Conservation (phyloP, 2,329 filamentous ascomycete species). For the Juglanconis oblonga region DNA sequence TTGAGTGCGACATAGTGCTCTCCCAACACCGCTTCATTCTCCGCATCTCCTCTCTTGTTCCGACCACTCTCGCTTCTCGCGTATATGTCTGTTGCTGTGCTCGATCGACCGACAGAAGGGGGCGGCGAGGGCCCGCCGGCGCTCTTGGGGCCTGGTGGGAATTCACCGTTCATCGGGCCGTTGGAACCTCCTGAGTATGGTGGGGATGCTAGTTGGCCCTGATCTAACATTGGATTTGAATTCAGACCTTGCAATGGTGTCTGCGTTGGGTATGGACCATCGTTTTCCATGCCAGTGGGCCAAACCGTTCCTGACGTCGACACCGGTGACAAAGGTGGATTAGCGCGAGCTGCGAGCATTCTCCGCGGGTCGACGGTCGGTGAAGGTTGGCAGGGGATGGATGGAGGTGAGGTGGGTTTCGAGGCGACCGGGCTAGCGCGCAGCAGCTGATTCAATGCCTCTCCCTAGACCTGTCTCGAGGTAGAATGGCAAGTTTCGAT, state of each 20-base stretch:
- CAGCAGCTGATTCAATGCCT: neutral
- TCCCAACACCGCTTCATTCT: slow-evolving; percentile 60
- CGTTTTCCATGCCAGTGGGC: slow-evolving; percentile 63
- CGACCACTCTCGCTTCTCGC: slow-evolving; percentile 64
- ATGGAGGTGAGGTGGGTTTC: slow-evolving; percentile 11
- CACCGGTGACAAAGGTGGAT: slow-evolving; percentile 77
- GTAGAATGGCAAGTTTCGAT: neutral
- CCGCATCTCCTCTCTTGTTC: slow-evolving; percentile 54
- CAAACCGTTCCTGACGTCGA: slow-evolving; percentile 83
- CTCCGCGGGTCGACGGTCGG: slow-evolving; percentile 3
- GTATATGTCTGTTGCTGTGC: slow-evolving; percentile 72
- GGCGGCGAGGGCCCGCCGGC: slow-evolving; percentile 75
- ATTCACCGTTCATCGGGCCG: slow-evolving; percentile 59
- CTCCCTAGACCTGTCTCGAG: neutral
- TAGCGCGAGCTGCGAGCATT: slow-evolving; percentile 30
- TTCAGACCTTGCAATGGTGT: slow-evolving; percentile 8
- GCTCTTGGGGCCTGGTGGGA: slow-evolving; percentile 54
- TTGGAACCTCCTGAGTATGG: slow-evolving; percentile 64
- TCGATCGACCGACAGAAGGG: slow-evolving; percentile 81
- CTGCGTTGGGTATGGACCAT: slow-evolving; percentile 48
- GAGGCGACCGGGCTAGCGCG: neutral
- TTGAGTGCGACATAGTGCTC: slow-evolving; percentile 82
- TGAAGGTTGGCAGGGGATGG: slow-evolving; percentile 43
- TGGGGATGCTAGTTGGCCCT: slow-evolving; percentile 64
- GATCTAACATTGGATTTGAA: slow-evolving; percentile 27